A percentile compares a stretch with the other conserved stretches of the same genome.
These are phyloP conservation scores for Nicotiana noctiflora DNA, from an alignment of 257 asterid genomes.

Conservation along the genomic window DNA sequence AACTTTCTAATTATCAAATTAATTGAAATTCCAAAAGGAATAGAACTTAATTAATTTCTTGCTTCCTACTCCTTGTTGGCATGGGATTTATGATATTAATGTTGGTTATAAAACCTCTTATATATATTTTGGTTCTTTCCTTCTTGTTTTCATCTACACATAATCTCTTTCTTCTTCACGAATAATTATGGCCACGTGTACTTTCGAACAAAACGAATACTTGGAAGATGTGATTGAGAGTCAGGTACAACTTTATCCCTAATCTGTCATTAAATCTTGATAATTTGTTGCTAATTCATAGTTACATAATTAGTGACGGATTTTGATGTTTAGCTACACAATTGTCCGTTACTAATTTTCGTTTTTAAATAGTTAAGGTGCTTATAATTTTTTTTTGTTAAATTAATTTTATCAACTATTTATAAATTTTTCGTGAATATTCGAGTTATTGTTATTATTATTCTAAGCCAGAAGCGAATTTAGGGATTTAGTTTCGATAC, in stretches of 20 bases:
- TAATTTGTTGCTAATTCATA: too few species aligned
- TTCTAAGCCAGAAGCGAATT: too few species aligned
- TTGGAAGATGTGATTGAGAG: conserved; percentile 3
- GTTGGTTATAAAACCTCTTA: not conserved
- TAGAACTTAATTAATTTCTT: not conserved
- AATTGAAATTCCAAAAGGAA: not conserved
- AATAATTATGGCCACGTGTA: not conserved
- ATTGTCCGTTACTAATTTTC: too few species aligned
- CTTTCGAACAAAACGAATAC: not conserved
- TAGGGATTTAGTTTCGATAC: too few species aligned
- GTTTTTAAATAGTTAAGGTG: not conserved
- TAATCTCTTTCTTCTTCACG: not conserved
- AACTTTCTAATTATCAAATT: not conserved
- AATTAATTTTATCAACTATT: not conserved
- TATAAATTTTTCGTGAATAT: too few species aligned
- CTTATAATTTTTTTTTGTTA: not conserved
- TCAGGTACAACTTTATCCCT: not conserved
- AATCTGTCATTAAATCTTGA: not conserved
- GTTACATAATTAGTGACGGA: too few species aligned
- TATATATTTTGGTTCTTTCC: not conserved
- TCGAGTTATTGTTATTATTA: not conserved
- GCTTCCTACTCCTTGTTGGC: not conserved
- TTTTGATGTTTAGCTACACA: too few species aligned
- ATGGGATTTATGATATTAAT: not conserved
- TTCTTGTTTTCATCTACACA: not conserved